These are phyloP conservation scores for Yamadazyma triangularis DNA, from an alignment of 1,139 yeast species.

Conservation along the genomic window DNA sequence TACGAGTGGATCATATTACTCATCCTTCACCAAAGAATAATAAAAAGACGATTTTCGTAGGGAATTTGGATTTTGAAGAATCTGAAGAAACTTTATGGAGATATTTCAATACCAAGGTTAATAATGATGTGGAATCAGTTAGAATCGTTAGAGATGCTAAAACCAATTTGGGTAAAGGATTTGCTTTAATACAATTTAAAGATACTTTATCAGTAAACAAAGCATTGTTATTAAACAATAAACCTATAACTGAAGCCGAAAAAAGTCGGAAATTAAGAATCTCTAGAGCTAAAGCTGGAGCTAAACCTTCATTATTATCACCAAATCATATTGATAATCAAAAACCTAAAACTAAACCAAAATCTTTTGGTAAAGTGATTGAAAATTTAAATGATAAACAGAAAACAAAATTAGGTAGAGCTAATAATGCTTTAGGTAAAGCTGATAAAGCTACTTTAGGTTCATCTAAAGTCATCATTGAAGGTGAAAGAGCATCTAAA, in stretches of 20 bases:
- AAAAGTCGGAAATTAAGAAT: slow-evolving; percentile 68
- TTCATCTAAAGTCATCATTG: slow-evolving; percentile 14
- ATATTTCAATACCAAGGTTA: slow-evolving; percentile 61
- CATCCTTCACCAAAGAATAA: slow-evolving; percentile 88
- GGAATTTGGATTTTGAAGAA: slow-evolving; percentile 91
- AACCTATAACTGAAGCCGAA: slow-evolving; percentile 49
- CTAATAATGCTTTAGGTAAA: slow-evolving; percentile 70
- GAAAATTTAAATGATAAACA: slow-evolving; percentile 53
- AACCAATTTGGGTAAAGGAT: slow-evolving; percentile 95
- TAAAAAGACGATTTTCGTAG: slow-evolving; percentile 83
- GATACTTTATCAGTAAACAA: slow-evolving; percentile 79
- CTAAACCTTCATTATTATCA: slow-evolving; percentile 43
- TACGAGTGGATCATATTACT: slow-evolving; percentile 87
- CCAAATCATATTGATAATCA: slow-evolving; percentile 43
- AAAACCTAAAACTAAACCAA: slow-evolving; percentile 19
- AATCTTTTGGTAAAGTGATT: slow-evolving; percentile 9
- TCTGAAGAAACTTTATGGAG: slow-evolving; percentile 86
- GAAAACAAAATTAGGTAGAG: slow-evolving; percentile 77
- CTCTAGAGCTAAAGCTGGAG: slow-evolving; percentile 63
- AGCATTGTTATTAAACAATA: slow-evolving; percentile 74
- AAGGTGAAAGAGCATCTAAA: slow-evolving; percentile 71
- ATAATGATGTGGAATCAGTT: slow-evolving; percentile 76
- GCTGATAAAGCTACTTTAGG: slow-evolving; percentile 73
- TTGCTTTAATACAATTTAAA: slow-evolving; percentile 89
- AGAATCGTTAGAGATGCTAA: slow-evolving; percentile 87